Conservation (phyloP, 495 filamentous ascomycete genomes). For the Neurospora sp. region DNA sequence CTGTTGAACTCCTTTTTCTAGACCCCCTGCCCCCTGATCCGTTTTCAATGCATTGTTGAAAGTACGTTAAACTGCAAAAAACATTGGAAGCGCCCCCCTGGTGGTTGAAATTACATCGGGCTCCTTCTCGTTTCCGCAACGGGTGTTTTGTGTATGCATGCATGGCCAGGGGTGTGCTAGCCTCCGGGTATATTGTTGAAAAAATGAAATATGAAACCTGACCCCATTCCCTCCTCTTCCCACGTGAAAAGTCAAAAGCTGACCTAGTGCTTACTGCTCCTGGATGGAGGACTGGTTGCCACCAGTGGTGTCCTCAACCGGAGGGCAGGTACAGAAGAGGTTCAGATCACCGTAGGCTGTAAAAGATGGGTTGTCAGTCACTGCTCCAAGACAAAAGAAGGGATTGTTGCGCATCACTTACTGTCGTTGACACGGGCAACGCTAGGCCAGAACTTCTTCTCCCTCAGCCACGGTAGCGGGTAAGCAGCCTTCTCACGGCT, state of each 20-base stretch:
- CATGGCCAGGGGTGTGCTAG: not conserved
- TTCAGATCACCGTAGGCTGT: constrained; percentile 82
- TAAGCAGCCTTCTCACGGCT: constrained; percentile 78
- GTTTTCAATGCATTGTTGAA: not conserved
- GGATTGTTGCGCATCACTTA: constrained; percentile 32
- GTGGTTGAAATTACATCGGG: not conserved
- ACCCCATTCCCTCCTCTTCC: not conserved
- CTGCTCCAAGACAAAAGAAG: not conserved
- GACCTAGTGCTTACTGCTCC: not conserved
- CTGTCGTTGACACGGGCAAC: constrained; percentile 87
- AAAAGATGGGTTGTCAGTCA: constrained; percentile 17
- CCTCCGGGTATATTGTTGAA: not conserved
- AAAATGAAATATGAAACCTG: not conserved
- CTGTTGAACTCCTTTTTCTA: constrained; percentile 7
- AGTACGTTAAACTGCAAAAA: not conserved
- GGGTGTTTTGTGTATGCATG: too few species aligned
- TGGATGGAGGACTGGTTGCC: constrained; percentile 15
- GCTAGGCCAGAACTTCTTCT: constrained; percentile 98
- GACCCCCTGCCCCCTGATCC: not conserved
- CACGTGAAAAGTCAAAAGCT: not conserved
- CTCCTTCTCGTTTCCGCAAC: not conserved
- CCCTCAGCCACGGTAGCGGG: constrained; percentile 70
- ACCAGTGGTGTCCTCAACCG: constrained; percentile 55
- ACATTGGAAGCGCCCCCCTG: not conserved
- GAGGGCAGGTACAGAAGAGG: constrained; percentile 90